phyloP scores from a whole-genome alignment of 192 early-diverging fungal genomes.

The Cladochytrium replicatum region DNA sequence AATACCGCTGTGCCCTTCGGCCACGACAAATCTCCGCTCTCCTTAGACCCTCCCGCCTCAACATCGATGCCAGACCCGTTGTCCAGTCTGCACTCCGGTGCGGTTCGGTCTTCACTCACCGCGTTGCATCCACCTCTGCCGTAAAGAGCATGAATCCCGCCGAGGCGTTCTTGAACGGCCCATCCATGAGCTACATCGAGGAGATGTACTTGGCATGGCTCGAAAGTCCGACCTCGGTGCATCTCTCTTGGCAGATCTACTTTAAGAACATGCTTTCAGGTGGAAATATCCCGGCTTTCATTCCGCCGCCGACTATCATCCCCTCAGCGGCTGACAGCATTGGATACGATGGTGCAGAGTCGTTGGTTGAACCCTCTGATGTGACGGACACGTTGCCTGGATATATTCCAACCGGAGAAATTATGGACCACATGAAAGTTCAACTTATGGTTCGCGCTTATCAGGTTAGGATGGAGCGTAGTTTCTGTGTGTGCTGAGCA shows the following conservation, averaged over 20 bases:
- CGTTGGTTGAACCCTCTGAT: conserved; percentile 6
- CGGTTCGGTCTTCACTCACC: too few relatives aligned
- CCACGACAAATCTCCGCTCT: too few relatives aligned
- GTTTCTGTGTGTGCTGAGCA: too few relatives aligned
- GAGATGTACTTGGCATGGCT: conserved; percentile 94
- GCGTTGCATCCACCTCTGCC: too few relatives aligned
- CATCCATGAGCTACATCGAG: conserved; percentile 78
- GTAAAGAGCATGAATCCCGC: too few relatives aligned
- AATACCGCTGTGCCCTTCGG: too few relatives aligned
- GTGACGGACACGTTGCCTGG: conserved; percentile 23
- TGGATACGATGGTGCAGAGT: conserved; percentile 8
- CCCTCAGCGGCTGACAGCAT: conserved; percentile 19
- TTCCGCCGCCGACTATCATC: conserved; percentile 70
- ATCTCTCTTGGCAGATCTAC: conserved; percentile 94
- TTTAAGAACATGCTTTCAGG: conserved; percentile 53
- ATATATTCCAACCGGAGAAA: conserved; percentile 46
- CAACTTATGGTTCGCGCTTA: conserved; percentile 93
- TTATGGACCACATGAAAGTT: conserved; percentile 96
- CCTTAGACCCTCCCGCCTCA: too few relatives aligned
- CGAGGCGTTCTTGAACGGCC: conserved; percentile 71
- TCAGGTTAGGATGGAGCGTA: too few relatives aligned
- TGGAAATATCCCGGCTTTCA: conserved; percentile 52
- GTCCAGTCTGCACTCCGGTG: too few relatives aligned
- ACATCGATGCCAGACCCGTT: too few relatives aligned
- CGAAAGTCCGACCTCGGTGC: conserved; percentile 79